Evolutionary conservation across 192 early-diverging fungal genomes (phyloP).

Genomic region (Lobulomyces angularis): DNA sequence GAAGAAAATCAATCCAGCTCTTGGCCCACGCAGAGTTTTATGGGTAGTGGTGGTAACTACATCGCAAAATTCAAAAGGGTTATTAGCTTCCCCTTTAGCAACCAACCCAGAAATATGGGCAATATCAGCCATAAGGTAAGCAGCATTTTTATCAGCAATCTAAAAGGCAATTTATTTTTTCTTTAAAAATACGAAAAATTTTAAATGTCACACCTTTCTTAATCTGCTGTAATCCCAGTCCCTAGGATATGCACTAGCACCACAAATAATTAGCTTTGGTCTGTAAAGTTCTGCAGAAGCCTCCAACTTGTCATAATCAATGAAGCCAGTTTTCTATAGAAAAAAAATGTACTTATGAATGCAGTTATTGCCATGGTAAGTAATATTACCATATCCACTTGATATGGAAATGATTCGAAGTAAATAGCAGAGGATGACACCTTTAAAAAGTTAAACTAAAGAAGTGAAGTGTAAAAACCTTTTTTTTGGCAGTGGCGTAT

Average conservation of each 20-base stretch:
- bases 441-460: too few species aligned
- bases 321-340: conserved; percentile 55
- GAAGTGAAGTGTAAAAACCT: too few species aligned
- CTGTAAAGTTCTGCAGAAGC: conserved; percentile 87
- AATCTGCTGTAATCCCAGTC: conserved; percentile 97
- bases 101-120: conserved; percentile 97
- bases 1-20: conserved; percentile 99
- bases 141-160: conserved; percentile 91
- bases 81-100: conserved; percentile 75
- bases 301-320: conserved; percentile 94
- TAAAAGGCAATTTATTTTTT: too few species aligned
- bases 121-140: conserved; percentile 97
- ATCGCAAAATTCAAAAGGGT: conserved; percentile 96
- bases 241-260: conserved; percentile 94
- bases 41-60: conserved; percentile 99
- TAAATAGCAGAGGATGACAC: conserved; percentile 98
- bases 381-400: conserved; percentile 50
- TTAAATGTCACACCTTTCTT: conserved; percentile 42
- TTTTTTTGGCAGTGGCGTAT: conserved; percentile 99
- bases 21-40: conserved; percentile 98
- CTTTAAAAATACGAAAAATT: not conserved
- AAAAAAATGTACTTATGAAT: conserved; percentile 1
- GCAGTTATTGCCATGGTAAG: conserved; percentile 5
- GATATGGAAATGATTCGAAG: conserved; percentile 99
- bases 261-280: conserved; percentile 97